phyloP scores from a whole-genome alignment of 768 basidiomycete species.

The Boletus insuetus region DNA sequence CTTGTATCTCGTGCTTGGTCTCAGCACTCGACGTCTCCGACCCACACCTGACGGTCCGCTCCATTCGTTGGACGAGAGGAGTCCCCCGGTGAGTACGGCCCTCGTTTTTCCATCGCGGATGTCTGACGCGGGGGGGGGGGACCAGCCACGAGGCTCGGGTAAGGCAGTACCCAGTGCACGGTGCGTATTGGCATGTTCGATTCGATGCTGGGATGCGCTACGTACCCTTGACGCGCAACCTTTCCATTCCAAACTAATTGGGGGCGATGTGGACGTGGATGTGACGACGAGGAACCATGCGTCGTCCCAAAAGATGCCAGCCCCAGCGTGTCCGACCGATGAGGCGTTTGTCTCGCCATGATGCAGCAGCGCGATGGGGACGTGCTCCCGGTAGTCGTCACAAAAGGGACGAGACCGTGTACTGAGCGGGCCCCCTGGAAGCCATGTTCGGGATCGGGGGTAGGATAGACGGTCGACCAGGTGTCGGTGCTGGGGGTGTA shows the following conservation, averaged over 20 bases:
- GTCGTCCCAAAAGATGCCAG: too few species aligned
- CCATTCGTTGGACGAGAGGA: constrained; percentile 41
- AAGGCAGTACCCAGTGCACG: not conserved
- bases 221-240: too few species aligned
- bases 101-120: constrained; percentile 22
- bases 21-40: constrained; percentile 31
- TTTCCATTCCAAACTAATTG: too few species aligned
- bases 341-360: too few species aligned
- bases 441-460: constrained; percentile 25
- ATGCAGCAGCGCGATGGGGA: constrained; percentile 33
- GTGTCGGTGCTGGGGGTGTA: constrained; percentile 15
- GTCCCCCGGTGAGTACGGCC: constrained; percentile 37
- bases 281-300: too few species aligned
- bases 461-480: constrained; percentile 26
- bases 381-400: not conserved
- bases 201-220: not conserved
- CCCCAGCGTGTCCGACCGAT: too few species aligned
- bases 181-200: too few species aligned
- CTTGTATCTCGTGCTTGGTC: too few species aligned
- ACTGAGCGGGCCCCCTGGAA: constrained; percentile 35
- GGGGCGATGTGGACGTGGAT: too few species aligned
- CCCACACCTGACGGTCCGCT: constrained; percentile 34
- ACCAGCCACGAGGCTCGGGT: constrained; percentile 44
- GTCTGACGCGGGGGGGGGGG: constrained; percentile 32
- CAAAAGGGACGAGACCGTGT: constrained; percentile 32